Percentiles rank a stretch among this genome's conserved stretches.
These are phyloP conservation scores for Spinacia oleracea DNA, from an alignment of 179 eudicot genomes.

Conservation along the genomic window DNA sequence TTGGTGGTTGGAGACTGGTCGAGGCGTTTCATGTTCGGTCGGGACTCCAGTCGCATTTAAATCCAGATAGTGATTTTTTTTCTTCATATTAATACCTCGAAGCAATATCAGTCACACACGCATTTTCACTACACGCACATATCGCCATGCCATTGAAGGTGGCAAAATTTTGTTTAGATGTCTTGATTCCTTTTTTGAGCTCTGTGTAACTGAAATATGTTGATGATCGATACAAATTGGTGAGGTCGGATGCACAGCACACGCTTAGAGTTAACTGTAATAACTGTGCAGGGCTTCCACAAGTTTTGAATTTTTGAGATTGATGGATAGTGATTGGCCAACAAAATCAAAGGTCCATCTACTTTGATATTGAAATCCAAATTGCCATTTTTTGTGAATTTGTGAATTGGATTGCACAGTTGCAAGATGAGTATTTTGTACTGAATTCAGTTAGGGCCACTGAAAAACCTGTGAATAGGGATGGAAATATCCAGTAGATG, in stretches of 20 bases:
- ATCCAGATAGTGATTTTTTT: not conserved
- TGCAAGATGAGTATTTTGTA: not conserved
- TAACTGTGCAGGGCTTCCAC: not conserved
- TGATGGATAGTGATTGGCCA: not conserved
- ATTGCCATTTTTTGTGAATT: not conserved
- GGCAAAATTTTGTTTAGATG: conserved; percentile 28
- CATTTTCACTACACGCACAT: conserved; percentile 9
- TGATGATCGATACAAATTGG: not conserved
- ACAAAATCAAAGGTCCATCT: not conserved
- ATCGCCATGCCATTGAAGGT: conserved; percentile 27
- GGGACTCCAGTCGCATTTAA: conserved; percentile 86
- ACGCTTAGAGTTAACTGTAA: not conserved
- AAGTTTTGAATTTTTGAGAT: not conserved
- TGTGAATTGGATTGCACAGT: not conserved
- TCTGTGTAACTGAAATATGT: not conserved
- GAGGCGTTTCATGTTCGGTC: conserved; percentile 76
- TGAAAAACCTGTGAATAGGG: too few species aligned
- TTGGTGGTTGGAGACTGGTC: conserved; percentile 86
- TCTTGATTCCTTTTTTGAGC: conserved; percentile 8
- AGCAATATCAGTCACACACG: not conserved
- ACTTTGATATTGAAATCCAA: not conserved
- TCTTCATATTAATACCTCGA: not conserved
- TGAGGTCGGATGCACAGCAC: not conserved
- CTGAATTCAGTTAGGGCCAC: too few species aligned
- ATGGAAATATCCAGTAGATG: too few species aligned